Percentiles rank a stretch among this genome's conserved stretches.
Evolutionary conservation across 2,329 filamentous ascomycete genomes (phyloP).

Genomic region (Colletotrichum lentis): DNA sequence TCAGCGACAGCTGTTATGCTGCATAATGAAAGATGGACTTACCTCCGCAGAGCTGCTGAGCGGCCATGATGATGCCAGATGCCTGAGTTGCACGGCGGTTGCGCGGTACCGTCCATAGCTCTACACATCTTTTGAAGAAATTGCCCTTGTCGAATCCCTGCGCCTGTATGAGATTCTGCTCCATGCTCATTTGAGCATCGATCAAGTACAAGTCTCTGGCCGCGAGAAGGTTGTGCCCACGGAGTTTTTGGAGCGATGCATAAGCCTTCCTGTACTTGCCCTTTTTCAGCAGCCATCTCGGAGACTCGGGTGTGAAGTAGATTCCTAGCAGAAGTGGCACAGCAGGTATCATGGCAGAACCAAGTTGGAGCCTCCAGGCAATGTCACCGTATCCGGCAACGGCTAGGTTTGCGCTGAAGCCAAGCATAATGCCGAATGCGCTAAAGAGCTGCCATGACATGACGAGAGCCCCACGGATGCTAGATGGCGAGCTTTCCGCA

Average conservation of each 20-base stretch:
- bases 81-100: constrained; percentile 70
- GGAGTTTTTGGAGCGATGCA: constrained; percentile 62
- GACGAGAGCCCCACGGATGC: constrained; percentile 67
- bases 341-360: constrained; percentile 68
- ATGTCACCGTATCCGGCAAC: constrained; percentile 59
- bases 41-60: constrained; percentile 68
- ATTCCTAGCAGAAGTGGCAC: constrained; percentile 63
- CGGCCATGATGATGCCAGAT: constrained; percentile 73
- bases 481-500: constrained; percentile 60
- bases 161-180: constrained; percentile 35
- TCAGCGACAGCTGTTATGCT: neutral
- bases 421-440: constrained; percentile 61
- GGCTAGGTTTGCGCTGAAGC: constrained; percentile 66
- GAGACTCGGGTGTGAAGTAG: constrained; percentile 71
- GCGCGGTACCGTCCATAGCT: constrained; percentile 66
- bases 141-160: constrained; percentile 47
- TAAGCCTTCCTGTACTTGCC: constrained; percentile 62
- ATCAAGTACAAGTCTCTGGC: constrained; percentile 71
- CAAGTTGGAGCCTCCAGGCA: constrained; percentile 68
- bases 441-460: constrained; percentile 78
- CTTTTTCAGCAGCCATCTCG: constrained; percentile 73
- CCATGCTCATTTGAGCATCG: constrained; percentile 48
- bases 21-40: constrained; percentile 34
- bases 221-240: constrained; percentile 67
- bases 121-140: constrained; percentile 58